These are phyloP conservation scores for Eucalyptus regnans DNA, from an alignment of 345 rosid genomes.

Conservation along the genomic window DNA sequence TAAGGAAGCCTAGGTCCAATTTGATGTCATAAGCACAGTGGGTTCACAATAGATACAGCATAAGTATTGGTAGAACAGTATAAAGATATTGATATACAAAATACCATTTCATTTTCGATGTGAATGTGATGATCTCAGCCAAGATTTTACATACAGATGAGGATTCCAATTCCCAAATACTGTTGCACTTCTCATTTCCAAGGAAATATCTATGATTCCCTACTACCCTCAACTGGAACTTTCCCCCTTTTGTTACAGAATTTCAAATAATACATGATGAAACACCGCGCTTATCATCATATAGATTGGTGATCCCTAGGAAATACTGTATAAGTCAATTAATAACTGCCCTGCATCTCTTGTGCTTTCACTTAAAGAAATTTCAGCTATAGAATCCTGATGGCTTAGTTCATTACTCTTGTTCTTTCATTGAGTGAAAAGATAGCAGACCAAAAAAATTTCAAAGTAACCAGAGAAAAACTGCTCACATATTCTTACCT, in stretches of 20 bases:
- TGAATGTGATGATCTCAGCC: neutral
- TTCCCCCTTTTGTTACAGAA: neutral
- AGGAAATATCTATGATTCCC: neutral
- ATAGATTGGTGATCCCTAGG: neutral
- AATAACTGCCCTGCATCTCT: neutral
- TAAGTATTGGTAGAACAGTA: neutral
- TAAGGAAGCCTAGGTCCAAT: neutral
- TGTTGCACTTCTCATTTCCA: neutral
- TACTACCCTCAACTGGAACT: neutral
- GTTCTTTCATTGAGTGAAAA: neutral
- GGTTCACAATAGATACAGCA: neutral
- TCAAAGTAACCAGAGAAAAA: neutral
- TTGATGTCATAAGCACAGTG: neutral
- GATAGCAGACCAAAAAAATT: neutral
- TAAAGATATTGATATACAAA: neutral
- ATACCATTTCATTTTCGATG: neutral
- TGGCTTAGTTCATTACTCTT: neutral
- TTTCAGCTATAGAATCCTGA: neutral
- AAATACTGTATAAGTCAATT: neutral
- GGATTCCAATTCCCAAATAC: neutral
- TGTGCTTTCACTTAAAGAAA: neutral
- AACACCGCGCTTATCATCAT: neutral
- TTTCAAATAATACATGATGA: neutral
- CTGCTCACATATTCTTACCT: constrained; percentile 22
- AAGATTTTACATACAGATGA: neutral